Evolutionary conservation across 768 basidiomycete genomes (phyloP).

Genomic region (Tricholoma sp.): DNA sequence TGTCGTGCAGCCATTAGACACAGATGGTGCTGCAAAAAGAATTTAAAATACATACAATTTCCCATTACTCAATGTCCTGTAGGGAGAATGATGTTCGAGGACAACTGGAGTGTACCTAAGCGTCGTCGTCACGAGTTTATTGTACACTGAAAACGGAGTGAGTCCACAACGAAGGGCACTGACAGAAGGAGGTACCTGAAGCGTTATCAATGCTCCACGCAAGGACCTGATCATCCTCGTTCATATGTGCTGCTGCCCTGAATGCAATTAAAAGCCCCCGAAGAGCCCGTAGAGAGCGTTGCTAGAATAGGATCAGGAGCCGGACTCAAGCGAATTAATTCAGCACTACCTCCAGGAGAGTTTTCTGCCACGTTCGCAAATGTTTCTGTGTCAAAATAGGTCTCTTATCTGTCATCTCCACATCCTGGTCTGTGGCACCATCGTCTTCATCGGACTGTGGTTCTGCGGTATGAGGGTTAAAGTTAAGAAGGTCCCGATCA

Average conservation of each 20-base stretch:
- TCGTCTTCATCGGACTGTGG: constrained; percentile 43
- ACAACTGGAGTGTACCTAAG: constrained; percentile 89
- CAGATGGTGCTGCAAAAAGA: neutral
- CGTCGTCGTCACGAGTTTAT: constrained; percentile 83
- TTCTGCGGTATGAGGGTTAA: constrained; percentile 43
- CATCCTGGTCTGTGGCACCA: constrained; percentile 37
- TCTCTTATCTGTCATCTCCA: constrained; percentile 41
- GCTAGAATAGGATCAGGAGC: constrained; percentile 38
- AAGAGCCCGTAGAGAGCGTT: constrained; percentile 79
- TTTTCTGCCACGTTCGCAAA: constrained; percentile 82
- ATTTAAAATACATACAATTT: constrained; percentile 59
- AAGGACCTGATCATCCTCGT: constrained; percentile 75
- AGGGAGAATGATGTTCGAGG: constrained; percentile 82
- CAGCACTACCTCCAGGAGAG: constrained; percentile 63
- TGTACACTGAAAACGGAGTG: constrained; percentile 61
- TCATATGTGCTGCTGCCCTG: constrained; percentile 85
- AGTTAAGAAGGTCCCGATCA: constrained; percentile 85
- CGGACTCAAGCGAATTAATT: neutral
- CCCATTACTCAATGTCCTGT: constrained; percentile 75
- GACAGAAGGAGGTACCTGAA: constrained; percentile 42
- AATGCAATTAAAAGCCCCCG: constrained; percentile 86
- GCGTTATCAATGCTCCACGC: constrained; percentile 86
- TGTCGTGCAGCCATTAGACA: constrained; percentile 24
- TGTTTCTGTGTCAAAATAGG: constrained; percentile 65
- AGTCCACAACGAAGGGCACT: constrained; percentile 1